These are phyloP conservation scores for Kluyveromyces wickerhamii DNA, from an alignment of 805 yeast species.

Conservation along the genomic window DNA sequence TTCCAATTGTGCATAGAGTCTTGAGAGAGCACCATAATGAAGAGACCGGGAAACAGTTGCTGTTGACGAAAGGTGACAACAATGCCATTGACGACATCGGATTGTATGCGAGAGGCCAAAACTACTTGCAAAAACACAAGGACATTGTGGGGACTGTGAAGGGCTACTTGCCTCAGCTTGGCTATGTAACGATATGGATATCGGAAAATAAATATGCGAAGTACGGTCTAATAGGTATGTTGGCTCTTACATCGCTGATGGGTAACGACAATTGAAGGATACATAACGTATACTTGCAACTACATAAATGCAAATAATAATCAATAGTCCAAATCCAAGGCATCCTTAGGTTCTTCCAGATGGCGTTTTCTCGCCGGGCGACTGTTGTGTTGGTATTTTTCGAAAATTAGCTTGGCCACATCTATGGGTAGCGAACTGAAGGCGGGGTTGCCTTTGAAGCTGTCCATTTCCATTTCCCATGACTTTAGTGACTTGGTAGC, in stretches of 20 bases:
- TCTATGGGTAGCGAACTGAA: conserved; percentile 29
- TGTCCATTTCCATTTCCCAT: conserved; percentile 32
- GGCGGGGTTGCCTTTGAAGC: conserved; percentile 28
- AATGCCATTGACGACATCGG: conserved; percentile 87
- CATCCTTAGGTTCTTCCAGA: background rate
- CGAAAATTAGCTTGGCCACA: conserved; percentile 29
- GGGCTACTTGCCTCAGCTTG: conserved; percentile 82
- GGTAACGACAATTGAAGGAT: conserved; percentile 38
- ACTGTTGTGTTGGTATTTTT: conserved; percentile 20
- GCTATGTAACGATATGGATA: conserved; percentile 84
- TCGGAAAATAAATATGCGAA: conserved; percentile 84
- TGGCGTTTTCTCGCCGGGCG: background rate
- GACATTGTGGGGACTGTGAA: conserved; percentile 90
- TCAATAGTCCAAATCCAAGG: conserved; percentile 3
- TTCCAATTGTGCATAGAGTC: conserved; percentile 97
- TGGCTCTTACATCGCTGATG: conserved; percentile 64
- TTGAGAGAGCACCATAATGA: conserved; percentile 62
- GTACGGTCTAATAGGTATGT: conserved; percentile 62
- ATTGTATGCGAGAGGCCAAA: conserved; percentile 67
- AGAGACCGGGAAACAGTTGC: conserved; percentile 43
- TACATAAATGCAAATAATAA: background rate
- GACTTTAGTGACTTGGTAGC: conserved; percentile 20
- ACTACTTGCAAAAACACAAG: conserved; percentile 62
- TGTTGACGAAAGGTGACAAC: conserved; percentile 94
- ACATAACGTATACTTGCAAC: background rate